phyloP scores from a whole-genome alignment of 1,284 basidiomycete genomes.

The Naganishia sp. region DNA sequence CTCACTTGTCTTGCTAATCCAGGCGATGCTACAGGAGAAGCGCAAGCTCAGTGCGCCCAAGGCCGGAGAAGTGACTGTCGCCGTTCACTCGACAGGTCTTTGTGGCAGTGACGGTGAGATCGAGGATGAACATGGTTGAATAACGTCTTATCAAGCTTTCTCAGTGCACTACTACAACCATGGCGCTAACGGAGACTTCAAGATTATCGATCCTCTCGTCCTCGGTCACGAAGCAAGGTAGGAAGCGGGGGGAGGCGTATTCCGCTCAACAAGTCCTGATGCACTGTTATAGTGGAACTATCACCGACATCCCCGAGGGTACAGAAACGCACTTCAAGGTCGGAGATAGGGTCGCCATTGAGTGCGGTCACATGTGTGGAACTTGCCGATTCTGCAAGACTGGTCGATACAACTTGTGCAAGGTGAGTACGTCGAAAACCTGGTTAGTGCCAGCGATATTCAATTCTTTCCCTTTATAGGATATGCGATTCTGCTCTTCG shows the following conservation, averaged over 20 bases:
- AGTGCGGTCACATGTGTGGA: constrained; percentile 86
- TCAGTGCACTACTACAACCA: constrained; percentile 85
- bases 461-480: not conserved
- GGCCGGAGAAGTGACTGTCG: constrained; percentile 52
- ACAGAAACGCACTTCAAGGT: constrained; percentile 59
- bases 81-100: constrained; percentile 76
- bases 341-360: constrained; percentile 90
- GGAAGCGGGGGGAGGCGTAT: constrained; percentile 60
- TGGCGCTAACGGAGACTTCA: constrained; percentile 88
- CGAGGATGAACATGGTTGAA: not conserved
- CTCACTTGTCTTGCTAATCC: too few relatives aligned
- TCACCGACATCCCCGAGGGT: constrained; percentile 19
- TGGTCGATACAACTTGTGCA: constrained; percentile 94
- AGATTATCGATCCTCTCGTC: constrained; percentile 72
- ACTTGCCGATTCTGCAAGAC: constrained; percentile 58
- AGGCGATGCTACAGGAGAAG: constrained; percentile 46
- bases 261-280: constrained; percentile 4
- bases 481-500: constrained; percentile 80
- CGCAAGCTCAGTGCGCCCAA: constrained; percentile 46
- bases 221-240: constrained; percentile 92
- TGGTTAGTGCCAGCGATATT: not conserved
- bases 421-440: constrained; percentile 31
- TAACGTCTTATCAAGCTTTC: too few relatives aligned
- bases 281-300: constrained; percentile 8
- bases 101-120: constrained; percentile 86